phyloP scores from a whole-genome alignment of 164 flowering plant genomes.

The Chimonanthus praecox region DNA sequence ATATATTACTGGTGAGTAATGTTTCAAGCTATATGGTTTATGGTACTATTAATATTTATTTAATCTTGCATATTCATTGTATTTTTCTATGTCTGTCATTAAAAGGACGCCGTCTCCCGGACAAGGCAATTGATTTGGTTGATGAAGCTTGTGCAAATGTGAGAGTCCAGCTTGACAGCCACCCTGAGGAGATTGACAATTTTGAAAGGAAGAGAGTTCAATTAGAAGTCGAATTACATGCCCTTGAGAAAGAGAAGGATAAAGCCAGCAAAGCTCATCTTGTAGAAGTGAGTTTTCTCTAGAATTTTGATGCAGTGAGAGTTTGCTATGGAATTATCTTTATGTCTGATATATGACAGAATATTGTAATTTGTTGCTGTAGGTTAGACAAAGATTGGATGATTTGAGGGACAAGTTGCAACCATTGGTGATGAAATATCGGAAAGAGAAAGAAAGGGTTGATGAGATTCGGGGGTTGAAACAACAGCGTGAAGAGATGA shows the following conservation, averaged over 20 bases:
- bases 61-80: background rate
- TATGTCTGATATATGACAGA: background rate
- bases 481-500: conserved; percentile 66
- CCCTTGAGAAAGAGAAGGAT: conserved; percentile 89
- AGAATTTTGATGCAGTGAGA: background rate
- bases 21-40: background rate
- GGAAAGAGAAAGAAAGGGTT: conserved; percentile 69
- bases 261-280: conserved; percentile 86
- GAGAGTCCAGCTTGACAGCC: conserved; percentile 86
- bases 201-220: conserved; percentile 78
- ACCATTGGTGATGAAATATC: conserved; percentile 69
- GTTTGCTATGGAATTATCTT: background rate
- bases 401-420: conserved; percentile 78
- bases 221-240: conserved; percentile 77
- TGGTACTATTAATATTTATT: background rate
- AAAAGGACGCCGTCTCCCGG: conserved; percentile 74
- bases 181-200: conserved; percentile 84
- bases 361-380: background rate
- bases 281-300: conserved; percentile 45
- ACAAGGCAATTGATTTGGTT: conserved; percentile 86
- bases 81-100: background rate
- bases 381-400: conserved; percentile 79
- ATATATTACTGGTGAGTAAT: conserved; percentile 65
- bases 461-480: conserved; percentile 67
- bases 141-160: conserved; percentile 97